Evolutionary conservation across 116 monocot species (phyloP).

Genomic region (Papilionanthe hybrid): DNA sequence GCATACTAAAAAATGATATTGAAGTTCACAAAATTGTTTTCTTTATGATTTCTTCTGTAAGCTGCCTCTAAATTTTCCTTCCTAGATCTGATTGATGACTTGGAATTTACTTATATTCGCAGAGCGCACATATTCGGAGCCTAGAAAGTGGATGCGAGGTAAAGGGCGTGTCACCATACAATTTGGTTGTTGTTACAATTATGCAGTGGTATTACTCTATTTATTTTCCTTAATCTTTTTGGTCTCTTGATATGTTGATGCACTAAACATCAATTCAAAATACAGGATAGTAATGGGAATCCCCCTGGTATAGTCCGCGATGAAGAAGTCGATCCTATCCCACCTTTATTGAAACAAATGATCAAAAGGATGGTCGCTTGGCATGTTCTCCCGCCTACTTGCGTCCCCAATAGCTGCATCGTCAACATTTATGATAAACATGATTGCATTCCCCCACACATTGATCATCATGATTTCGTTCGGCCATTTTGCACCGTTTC

Average conservation of each 20-base stretch:
- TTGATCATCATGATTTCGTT: slow-evolving; percentile 62
- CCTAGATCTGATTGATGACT: background rate
- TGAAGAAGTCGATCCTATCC: slow-evolving; percentile 48
- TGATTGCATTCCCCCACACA: slow-evolving; percentile 77
- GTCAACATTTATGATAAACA: slow-evolving; percentile 63
- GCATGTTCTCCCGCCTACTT: slow-evolving; percentile 46
- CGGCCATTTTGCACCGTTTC: slow-evolving; percentile 68
- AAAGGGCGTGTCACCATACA: slow-evolving; percentile 61
- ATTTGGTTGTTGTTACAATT: slow-evolving; percentile 74
- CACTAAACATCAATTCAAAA: background rate
- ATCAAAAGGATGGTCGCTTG: slow-evolving; percentile 54
- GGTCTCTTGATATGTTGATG: background rate
- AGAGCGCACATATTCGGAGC: slow-evolving; percentile 63
- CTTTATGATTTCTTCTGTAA: background rate
- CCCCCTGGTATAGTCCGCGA: slow-evolving; percentile 48
- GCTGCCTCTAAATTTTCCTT: background rate
- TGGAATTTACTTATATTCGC: background rate
- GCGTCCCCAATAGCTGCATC: slow-evolving; percentile 63
- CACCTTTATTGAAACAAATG: slow-evolving; percentile 42
- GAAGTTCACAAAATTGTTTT: background rate
- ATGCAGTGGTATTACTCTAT: slow-evolving; percentile 38
- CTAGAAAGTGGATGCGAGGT: slow-evolving; percentile 63
- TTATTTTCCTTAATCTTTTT: no score
- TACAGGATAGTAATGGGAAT: slow-evolving; percentile 57
- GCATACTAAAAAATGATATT: no score